Evolutionary conservation across 2,329 filamentous ascomycete species (phyloP), one percentile per base, ranked within the genome.

Genomic region (Verticillium dahliae): DNA sequence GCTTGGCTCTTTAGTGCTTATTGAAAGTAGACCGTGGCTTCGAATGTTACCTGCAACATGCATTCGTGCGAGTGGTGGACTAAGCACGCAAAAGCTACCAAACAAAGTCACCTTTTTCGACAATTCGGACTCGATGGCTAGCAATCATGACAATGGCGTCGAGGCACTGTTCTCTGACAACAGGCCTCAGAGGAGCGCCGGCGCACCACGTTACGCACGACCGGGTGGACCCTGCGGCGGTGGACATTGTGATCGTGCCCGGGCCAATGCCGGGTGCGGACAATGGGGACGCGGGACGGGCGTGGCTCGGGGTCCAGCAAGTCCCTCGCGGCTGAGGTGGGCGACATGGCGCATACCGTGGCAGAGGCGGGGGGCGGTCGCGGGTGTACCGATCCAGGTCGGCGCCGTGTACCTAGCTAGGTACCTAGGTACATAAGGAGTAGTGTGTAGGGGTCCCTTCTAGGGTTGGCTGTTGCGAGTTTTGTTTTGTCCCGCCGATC

Each of bases 161-260:
- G 59, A 18, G 35, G 10, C 67, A 70, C 13, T 73, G 84, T 50
- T 64, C 65, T 4, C 63, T 83, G 10, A 82, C 82, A 6, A 73
- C 80, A 1, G 71, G 69, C 57, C 65, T 75, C 54, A 66, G 63
- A 3, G 63, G 82, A 52, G 66, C 70, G 38, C 72, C 78, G 33
- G 81, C 80, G 4, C 74, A 81, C 68, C 74, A 77, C 61, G 77
- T 77, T 64, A 68, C 68, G 35, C 76, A 82, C 65, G 67, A 75
- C 0, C 78, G 75, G 13, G 81, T 84, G 6, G 76, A 76, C 15
- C 80, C 82, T 0, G 82, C 81, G 2, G 73, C 75, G 65, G 73
- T 85, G 4, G 80, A 85, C 67, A 73, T 85, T 57, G 65, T 85
- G 14, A 65, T 83, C 0, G 74, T 84, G 1, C 82, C 82, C 1